Evolutionary conservation across 2,329 filamentous ascomycete species (phyloP).

Genomic region (Exserohilum rostratum): DNA sequence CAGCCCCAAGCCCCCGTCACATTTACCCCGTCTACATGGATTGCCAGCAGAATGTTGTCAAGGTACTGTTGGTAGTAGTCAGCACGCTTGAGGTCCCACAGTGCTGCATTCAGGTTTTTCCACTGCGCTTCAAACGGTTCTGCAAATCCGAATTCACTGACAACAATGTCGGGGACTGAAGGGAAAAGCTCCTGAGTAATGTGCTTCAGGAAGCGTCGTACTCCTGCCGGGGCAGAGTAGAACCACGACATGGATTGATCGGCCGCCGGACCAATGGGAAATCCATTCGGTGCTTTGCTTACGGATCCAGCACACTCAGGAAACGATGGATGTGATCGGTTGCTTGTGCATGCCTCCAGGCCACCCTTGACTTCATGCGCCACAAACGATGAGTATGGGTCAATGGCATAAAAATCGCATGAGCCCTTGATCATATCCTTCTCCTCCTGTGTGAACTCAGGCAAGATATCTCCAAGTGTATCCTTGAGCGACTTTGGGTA

Average conservation of each 20-base stretch:
- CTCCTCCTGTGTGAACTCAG: slow-evolving; percentile 47
- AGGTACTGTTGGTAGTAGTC: slow-evolving; percentile 52
- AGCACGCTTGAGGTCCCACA: slow-evolving; percentile 51
- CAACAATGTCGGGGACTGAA: slow-evolving; percentile 49
- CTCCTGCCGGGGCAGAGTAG: slow-evolving; percentile 47
- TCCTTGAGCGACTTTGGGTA: slow-evolving; percentile 50
- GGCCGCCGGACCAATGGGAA: slow-evolving; percentile 53
- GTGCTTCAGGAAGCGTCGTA: slow-evolving; percentile 51
- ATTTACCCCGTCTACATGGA: slow-evolving; percentile 49
- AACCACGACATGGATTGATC: slow-evolving; percentile 53
- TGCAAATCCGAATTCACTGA: slow-evolving; percentile 52
- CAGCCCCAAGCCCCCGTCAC: slow-evolving; percentile 52
- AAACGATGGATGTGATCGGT: slow-evolving; percentile 49
- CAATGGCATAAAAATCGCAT: slow-evolving; percentile 54
- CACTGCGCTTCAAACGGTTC: slow-evolving; percentile 50
- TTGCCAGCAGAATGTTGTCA: slow-evolving; percentile 49
- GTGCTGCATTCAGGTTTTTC: slow-evolving; percentile 35
- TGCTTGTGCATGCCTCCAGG: slow-evolving; percentile 49
- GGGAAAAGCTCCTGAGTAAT: slow-evolving; percentile 54
- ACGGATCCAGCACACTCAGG: slow-evolving; percentile 51
- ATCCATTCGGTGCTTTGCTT: slow-evolving; percentile 48
- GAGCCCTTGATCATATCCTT: slow-evolving; percentile 52
- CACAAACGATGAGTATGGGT: slow-evolving; percentile 43
- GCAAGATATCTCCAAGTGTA: slow-evolving; percentile 50
- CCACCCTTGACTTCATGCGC: slow-evolving; percentile 42